Percentiles rank a stretch among this genome's conserved stretches.
These are phyloP conservation scores for Salix suchowensis DNA, from an alignment of 345 rosid genomes.

Conservation along the genomic window DNA sequence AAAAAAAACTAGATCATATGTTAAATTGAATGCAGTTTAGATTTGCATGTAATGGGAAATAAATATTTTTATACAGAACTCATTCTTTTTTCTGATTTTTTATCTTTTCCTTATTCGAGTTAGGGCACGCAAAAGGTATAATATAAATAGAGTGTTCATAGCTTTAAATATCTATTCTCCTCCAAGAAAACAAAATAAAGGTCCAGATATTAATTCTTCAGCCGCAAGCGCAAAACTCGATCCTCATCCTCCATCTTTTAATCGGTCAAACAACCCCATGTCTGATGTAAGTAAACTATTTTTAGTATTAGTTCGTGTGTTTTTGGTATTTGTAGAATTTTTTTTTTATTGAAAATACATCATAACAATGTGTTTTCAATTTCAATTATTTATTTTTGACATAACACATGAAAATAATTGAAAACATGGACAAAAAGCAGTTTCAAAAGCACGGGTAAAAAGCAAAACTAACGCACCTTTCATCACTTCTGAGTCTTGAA, in stretches of 20 bases:
- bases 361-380: too few species aligned
- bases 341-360: too few species aligned
- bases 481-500: not conserved
- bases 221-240: not conserved
- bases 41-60: too few species aligned
- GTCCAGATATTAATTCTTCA: not conserved
- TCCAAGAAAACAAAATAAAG: not conserved
- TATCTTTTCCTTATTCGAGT: not conserved
- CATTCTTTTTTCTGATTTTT: not conserved
- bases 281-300: not conserved
- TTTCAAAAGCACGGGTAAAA: too few species aligned
- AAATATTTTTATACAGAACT: too few species aligned
- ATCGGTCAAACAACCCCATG: not conserved
- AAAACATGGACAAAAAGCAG: too few species aligned
- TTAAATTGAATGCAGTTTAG: not conserved
- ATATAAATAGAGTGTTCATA: not conserved
- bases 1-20: too few species aligned
- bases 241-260: not conserved
- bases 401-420: too few species aligned
- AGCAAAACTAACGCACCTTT: too few species aligned
- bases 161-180: not conserved
- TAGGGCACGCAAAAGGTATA: not conserved
- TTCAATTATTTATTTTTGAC: too few species aligned
- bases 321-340: too few species aligned
- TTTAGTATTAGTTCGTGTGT: not conserved